These are phyloP conservation scores for Tylopilus balloui DNA, from an alignment of 768 basidiomycete genomes.

Conservation along the genomic window DNA sequence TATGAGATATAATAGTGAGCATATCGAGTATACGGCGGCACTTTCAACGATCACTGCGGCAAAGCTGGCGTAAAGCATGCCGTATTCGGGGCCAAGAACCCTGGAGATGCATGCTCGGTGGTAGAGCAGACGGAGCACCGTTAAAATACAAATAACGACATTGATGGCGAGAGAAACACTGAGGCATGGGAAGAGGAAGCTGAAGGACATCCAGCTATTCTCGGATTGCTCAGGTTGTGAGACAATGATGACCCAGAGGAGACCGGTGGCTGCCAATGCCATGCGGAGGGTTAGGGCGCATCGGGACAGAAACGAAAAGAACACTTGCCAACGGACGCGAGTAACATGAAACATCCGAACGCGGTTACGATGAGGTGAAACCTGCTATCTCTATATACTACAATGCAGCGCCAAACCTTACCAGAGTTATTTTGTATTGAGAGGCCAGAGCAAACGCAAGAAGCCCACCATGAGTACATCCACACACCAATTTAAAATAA, in stretches of 20 bases:
- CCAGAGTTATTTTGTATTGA: background rate
- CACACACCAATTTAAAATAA: slow-evolving; percentile 30
- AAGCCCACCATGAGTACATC: slow-evolving; percentile 28
- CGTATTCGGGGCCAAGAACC: slow-evolving; percentile 26
- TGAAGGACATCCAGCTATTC: slow-evolving; percentile 30
- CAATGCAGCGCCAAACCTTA: slow-evolving; percentile 32
- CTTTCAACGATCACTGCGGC: slow-evolving; percentile 35
- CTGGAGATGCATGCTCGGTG: slow-evolving; percentile 25
- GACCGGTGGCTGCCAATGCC: slow-evolving; percentile 22
- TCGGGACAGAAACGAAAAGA: background rate
- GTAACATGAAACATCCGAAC: slow-evolving; percentile 20
- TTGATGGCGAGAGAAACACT: slow-evolving; percentile 33
- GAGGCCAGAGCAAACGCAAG: too few relatives aligned
- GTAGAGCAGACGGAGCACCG: slow-evolving; percentile 30
- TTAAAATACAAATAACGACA: slow-evolving; percentile 29
- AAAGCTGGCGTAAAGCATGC: slow-evolving; percentile 29
- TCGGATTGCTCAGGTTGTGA: slow-evolving; percentile 19
- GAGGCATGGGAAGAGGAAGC: slow-evolving; percentile 31
- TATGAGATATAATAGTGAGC: slow-evolving; percentile 32
- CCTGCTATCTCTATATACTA: slow-evolving; percentile 30
- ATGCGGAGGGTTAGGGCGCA: background rate
- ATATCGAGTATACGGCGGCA: slow-evolving; percentile 31
- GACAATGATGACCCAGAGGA: slow-evolving; percentile 28
- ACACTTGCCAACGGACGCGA: slow-evolving; percentile 24
- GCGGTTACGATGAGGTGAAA: slow-evolving; percentile 13